phyloP scores from a whole-genome alignment of 2,329 filamentous ascomycete species.

The Hawksworthiomyces lignivorus region DNA sequence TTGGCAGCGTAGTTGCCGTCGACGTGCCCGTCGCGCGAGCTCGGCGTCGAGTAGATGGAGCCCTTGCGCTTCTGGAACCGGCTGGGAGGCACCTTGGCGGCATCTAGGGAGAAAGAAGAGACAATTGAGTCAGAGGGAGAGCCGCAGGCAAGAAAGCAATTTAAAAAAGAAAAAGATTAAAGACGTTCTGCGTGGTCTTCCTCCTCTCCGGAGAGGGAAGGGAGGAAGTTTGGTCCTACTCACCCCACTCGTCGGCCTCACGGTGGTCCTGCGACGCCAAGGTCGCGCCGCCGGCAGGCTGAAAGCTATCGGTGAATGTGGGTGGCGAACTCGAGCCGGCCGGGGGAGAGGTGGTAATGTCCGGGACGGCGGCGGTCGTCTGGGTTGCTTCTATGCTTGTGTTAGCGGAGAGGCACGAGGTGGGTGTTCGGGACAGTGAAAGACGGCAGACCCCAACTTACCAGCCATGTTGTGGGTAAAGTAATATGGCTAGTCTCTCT shows the following conservation, averaged over 20 bases:
- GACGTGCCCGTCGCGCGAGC: slow-evolving; percentile 57
- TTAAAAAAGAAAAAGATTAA: no score
- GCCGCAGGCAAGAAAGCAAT: no score
- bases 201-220: no score
- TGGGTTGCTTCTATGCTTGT: no score
- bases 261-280: slow-evolving; percentile 4
- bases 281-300: background rate
- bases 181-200: no score
- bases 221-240: no score
- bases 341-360: slow-evolving; percentile 3
- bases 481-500: no score
- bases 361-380: background rate
- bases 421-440: no score
- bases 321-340: slow-evolving; percentile 2
- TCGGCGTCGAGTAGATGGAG: slow-evolving; percentile 59
- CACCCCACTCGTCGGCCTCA: slow-evolving; percentile 10
- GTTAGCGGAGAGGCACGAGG: no score
- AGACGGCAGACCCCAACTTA: no score
- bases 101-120: slow-evolving; percentile 35
- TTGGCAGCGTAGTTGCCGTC: slow-evolving; percentile 51
- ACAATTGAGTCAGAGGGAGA: no score
- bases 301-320: slow-evolving; percentile 6
- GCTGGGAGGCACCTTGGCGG: slow-evolving; percentile 58
- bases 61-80: slow-evolving; percentile 64
- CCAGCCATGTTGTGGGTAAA: no score